A percentile compares a stretch with the other conserved stretches of the same genome.
These are phyloP conservation scores for Leccinum arenicola DNA, from an alignment of 768 basidiomycete species.

Conservation along the genomic window DNA sequence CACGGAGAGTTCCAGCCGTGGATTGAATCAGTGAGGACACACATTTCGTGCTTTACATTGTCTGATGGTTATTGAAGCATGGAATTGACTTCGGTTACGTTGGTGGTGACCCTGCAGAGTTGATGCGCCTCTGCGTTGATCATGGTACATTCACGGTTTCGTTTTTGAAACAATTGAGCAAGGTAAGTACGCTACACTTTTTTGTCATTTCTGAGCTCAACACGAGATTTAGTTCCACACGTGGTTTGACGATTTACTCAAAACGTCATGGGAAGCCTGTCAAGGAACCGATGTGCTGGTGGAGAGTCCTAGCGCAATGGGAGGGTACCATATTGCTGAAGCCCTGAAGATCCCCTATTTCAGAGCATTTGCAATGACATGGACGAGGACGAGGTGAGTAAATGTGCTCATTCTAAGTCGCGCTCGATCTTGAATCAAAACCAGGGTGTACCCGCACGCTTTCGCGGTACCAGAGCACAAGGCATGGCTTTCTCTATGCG, in stretches of 20 bases:
- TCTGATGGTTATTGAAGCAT: conserved; percentile 48
- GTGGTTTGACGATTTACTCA: conserved; percentile 95
- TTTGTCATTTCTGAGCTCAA: conserved; percentile 5
- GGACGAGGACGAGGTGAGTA: conserved; percentile 81
- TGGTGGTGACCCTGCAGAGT: conserved; percentile 95
- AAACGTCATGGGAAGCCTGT: conserved; percentile 95
- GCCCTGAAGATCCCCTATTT: conserved; percentile 92
- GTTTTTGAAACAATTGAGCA: conserved; percentile 88
- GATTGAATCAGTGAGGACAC: conserved; percentile 80
- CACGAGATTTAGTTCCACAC: conserved; percentile 73
- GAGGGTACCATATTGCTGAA: conserved; percentile 95
- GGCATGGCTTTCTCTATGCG: conserved; percentile 37
- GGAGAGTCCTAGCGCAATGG: conserved; percentile 97
- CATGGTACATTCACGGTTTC: conserved; percentile 97
- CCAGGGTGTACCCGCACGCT: conserved; percentile 92
- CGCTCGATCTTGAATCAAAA: conserved; percentile 4
- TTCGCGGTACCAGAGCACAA: conserved; percentile 97
- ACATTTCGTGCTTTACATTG: background rate
- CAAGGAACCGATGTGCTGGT: conserved; percentile 91
- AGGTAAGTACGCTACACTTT: conserved; percentile 46
- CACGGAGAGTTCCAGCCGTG: conserved; percentile 94
- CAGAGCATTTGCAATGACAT: conserved; percentile 96
- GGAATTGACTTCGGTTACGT: conserved; percentile 96
- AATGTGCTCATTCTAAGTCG: background rate
- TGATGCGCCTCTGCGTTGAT: conserved; percentile 97